These are phyloP conservation scores for Viola pubescens DNA, from an alignment of 441 rosid genomes.

Conservation along the genomic window DNA sequence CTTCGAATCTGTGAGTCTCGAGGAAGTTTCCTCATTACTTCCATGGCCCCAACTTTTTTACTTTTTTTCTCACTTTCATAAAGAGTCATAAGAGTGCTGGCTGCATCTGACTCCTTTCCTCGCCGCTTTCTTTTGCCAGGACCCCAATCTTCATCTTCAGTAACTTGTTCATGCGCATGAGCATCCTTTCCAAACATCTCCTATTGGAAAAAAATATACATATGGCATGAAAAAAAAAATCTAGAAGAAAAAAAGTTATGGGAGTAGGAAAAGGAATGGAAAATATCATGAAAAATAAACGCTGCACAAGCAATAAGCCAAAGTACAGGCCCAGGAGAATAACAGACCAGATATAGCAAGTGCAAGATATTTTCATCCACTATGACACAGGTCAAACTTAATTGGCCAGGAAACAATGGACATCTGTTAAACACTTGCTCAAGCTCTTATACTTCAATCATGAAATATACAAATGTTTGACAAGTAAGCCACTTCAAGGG, in stretches of 20 bases:
- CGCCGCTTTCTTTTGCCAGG: conserved; percentile 70
- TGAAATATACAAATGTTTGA: neutral
- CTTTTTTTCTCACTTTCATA: conserved; percentile 45
- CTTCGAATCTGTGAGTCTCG: conserved; percentile 42
- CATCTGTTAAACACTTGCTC: neutral
- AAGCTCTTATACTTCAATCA: neutral
- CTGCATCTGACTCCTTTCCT: conserved; percentile 77
- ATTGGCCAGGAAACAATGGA: neutral
- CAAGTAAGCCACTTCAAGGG: neutral
- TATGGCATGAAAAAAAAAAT: too few relatives aligned
- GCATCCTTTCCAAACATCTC: conserved; percentile 99
- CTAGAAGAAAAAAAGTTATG: too few relatives aligned
- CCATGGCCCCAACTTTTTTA: conserved; percentile 23
- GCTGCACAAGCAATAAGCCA: conserved; percentile 4
- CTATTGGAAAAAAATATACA: conserved; percentile 21
- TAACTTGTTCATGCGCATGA: conserved; percentile 53
- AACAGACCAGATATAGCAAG: neutral
- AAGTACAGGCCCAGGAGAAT: neutral
- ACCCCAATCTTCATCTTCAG: conserved; percentile 99
- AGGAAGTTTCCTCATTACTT: conserved; percentile 30
- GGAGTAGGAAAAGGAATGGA: conserved; percentile 2
- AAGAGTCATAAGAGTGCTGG: conserved; percentile 58
- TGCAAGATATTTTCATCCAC: neutral
- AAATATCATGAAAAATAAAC: conserved; percentile 4
- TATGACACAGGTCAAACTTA: neutral